Evolutionary conservation across 495 filamentous ascomycete species (phyloP).

Genomic region (Aspergillus affinis): DNA sequence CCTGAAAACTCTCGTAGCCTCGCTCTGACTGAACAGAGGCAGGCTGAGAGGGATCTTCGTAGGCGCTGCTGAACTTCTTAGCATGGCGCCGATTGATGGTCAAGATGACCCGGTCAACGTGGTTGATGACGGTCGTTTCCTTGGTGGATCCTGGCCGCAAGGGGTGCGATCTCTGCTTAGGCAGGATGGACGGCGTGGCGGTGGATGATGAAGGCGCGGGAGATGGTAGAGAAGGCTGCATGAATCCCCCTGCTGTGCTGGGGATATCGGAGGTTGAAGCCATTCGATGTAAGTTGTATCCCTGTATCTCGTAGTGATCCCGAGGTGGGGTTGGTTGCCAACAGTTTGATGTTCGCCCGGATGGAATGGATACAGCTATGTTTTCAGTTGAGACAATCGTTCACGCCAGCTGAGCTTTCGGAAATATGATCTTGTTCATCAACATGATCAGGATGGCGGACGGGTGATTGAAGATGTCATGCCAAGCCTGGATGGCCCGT

Average conservation of each 20-base stretch:
- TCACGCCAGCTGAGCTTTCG: background rate
- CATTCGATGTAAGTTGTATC: constrained; percentile 5
- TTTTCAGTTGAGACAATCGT: background rate
- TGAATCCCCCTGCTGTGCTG: constrained; percentile 44
- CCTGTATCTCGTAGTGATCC: background rate
- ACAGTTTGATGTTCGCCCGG: background rate
- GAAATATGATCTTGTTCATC: background rate
- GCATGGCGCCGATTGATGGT: constrained; percentile 68
- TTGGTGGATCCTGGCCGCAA: constrained; percentile 70
- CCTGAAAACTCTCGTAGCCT: constrained; percentile 67
- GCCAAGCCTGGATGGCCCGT: constrained; percentile 44
- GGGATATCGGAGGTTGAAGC: constrained; percentile 11
- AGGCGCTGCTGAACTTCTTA: constrained; percentile 64
- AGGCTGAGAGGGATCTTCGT: constrained; percentile 38
- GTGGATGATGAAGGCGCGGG: constrained; percentile 56
- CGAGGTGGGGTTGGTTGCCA: background rate
- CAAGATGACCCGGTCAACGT: constrained; percentile 62
- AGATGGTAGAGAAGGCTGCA: constrained; percentile 50
- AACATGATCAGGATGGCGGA: background rate
- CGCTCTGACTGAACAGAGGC: constrained; percentile 39
- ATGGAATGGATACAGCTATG: background rate
- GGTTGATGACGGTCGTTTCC: constrained; percentile 71
- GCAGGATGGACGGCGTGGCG: constrained; percentile 47
- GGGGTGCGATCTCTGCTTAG: constrained; percentile 62
- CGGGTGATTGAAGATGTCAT: constrained; percentile 29